Conservation (phyloP, 2,329 filamentous ascomycete genomes). For the Amauroascus verrucosus region DNA sequence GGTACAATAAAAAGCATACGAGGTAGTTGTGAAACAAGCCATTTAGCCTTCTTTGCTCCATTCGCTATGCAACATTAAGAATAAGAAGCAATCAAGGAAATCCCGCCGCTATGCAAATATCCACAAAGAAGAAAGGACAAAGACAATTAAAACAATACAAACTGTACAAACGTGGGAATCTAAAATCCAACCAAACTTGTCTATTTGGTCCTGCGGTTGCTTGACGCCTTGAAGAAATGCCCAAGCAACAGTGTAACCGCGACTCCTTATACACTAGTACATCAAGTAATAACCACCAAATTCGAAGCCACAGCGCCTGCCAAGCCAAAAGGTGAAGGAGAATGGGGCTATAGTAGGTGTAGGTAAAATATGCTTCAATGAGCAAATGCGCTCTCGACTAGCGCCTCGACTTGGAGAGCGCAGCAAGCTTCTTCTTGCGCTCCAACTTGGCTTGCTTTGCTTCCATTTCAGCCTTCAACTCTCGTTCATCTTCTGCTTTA, state of each 20-base stretch:
- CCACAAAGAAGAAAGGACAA: neutral
- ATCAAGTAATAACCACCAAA: neutral
- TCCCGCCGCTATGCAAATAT: slow-evolving; percentile 7
- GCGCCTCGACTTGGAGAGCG: slow-evolving; percentile 28
- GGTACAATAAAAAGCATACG: neutral
- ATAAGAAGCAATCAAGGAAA: slow-evolving; percentile 1
- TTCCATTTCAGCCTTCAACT: slow-evolving; percentile 34
- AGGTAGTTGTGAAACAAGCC: neutral
- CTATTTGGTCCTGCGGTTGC: neutral
- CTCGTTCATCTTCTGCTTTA: slow-evolving; percentile 39
- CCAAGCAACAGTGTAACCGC: neutral
- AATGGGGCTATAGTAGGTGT: neutral
- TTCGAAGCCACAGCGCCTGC: neutral
- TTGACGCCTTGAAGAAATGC: neutral
- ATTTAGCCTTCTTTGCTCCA: neutral
- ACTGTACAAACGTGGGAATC: no score
- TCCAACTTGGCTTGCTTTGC: slow-evolving; percentile 40
- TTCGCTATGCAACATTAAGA: slow-evolving; percentile 2
- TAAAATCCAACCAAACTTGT: neutral
- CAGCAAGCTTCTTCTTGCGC: slow-evolving; percentile 34
- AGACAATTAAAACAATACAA: neutral
- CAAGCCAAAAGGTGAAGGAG: neutral
- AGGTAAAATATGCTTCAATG: neutral
- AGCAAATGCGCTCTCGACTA: slow-evolving; percentile 14
- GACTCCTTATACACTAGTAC: neutral